These are phyloP conservation scores for Hypoxylon sp. DNA, from an alignment of 2,329 filamentous ascomycete genomes.

Conservation along the genomic window DNA sequence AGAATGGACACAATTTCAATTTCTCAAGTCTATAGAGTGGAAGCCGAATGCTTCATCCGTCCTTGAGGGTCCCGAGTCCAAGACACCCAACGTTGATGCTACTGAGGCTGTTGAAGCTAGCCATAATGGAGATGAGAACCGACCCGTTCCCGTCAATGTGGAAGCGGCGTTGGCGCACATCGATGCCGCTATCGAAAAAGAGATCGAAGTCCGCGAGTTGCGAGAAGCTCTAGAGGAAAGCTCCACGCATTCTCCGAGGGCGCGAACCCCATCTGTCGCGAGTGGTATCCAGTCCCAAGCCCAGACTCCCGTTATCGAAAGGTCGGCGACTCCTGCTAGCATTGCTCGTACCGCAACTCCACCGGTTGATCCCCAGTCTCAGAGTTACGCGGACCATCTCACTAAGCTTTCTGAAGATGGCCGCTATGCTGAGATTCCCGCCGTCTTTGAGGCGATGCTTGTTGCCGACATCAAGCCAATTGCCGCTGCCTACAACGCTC, in stretches of 20 bases:
- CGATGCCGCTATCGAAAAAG: constrained; percentile 85
- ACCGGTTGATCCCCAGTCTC: constrained; percentile 73
- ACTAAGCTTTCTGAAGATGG: constrained; percentile 78
- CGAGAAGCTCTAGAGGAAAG: constrained; percentile 52
- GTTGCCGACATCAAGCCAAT: constrained; percentile 85
- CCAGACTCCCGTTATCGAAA: constrained; percentile 60
- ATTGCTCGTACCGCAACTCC: constrained; percentile 72
- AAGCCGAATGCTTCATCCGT: constrained; percentile 74
- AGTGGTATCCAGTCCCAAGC: constrained; percentile 59
- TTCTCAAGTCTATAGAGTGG: constrained; percentile 91
- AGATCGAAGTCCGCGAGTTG: constrained; percentile 64
- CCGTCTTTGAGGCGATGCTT: constrained; percentile 91
- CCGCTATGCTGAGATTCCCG: constrained; percentile 89
- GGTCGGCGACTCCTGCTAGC: constrained; percentile 62
- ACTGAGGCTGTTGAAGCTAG: constrained; percentile 51
- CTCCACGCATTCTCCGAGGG: constrained; percentile 55
- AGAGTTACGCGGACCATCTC: constrained; percentile 83
- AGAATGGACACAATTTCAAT: constrained; percentile 94
- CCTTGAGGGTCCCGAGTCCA: constrained; percentile 72
- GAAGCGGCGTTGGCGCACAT: constrained; percentile 81
- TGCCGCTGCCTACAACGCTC: constrained; percentile 89
- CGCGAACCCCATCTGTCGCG: constrained; percentile 57
- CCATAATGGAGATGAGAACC: constrained; percentile 53
- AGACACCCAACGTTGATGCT: constrained; percentile 64
- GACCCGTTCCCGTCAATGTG: constrained; percentile 62